phyloP scores from a whole-genome alignment of 768 basidiomycete species.

The Naganishia kalamii region DNA sequence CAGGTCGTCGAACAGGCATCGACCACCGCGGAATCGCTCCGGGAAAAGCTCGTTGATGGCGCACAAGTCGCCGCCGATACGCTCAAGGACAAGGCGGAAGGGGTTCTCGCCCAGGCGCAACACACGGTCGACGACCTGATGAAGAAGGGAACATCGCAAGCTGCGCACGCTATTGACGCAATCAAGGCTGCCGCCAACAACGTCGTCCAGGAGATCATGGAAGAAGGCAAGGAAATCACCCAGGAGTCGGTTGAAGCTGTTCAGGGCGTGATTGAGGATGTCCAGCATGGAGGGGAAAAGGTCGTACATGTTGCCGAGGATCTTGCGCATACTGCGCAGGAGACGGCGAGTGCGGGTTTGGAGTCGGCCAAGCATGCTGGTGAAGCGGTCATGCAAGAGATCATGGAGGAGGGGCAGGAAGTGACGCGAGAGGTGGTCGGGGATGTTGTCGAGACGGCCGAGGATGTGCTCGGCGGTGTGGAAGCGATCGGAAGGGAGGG shows the following conservation, averaged over 20 bases:
- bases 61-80: conserved; percentile 4
- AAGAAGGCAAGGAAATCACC: conserved; percentile 17
- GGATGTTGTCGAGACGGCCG: conserved; percentile 17
- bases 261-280: conserved; percentile 5
- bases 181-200: conserved; percentile 12
- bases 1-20: conserved; percentile 8
- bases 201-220: conserved; percentile 2
- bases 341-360: conserved; percentile 7
- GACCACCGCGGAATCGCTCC: conserved; percentile 5
- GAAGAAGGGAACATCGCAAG: not conserved
- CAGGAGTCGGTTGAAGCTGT: conserved; percentile 18
- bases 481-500: conserved; percentile 17
- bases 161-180: not conserved
- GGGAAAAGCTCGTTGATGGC: not conserved
- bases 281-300: not conserved
- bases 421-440: conserved; percentile 17
- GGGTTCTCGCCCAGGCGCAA: conserved; percentile 3
- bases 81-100: conserved; percentile 4
- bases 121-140: conserved; percentile 1
- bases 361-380: conserved; percentile 8
- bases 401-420: conserved; percentile 25
- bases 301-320: conserved; percentile 2
- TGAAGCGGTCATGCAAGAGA: not conserved
- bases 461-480: conserved; percentile 18
- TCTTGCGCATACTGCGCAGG: not conserved